Percentiles rank a stretch among this genome's conserved stretches.
These are phyloP conservation scores for Diplodia sapinea DNA, from an alignment of 2,329 filamentous ascomycete species.

Conservation along the genomic window DNA sequence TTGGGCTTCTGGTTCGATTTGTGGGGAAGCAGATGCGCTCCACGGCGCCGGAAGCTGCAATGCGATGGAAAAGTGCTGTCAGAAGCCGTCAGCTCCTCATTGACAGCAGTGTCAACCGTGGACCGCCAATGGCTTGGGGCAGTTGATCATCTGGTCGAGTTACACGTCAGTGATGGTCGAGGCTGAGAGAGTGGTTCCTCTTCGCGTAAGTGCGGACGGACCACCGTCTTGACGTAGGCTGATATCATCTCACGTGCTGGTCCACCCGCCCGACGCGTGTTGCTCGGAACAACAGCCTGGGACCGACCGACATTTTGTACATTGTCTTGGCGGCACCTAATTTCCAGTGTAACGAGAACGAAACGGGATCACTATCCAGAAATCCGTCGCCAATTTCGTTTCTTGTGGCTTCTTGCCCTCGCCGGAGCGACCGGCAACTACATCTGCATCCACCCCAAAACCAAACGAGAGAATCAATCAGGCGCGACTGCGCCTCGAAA, in stretches of 20 bases:
- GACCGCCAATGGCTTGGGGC: neutral
- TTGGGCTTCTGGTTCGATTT: neutral
- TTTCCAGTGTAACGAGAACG: too few relatives aligned
- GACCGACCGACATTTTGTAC: slow-evolving; percentile 13
- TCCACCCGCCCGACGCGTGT: slow-evolving; percentile 1
- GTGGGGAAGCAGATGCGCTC: neutral
- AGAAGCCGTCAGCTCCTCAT: neutral
- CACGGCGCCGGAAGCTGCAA: neutral
- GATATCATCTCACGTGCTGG: slow-evolving; percentile 27
- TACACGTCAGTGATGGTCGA: slow-evolving; percentile 10
- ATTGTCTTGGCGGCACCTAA: neutral
- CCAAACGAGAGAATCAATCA: too few relatives aligned
- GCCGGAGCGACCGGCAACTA: neutral
- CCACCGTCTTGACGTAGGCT: slow-evolving; percentile 17
- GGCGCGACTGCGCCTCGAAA: too few relatives aligned
- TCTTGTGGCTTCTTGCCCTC: neutral
- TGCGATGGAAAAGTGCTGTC: neutral
- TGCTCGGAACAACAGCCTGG: slow-evolving; percentile 1
- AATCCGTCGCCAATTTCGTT: neutral
- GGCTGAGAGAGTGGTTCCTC: slow-evolving; percentile 10
- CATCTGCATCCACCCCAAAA: neutral
- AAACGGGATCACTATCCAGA: too few relatives aligned
- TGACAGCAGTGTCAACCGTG: neutral
- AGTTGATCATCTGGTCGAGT: neutral
- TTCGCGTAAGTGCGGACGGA: slow-evolving; percentile 10